Conservation (phyloP, 2,329 filamentous ascomycete species). For the Monilinia laxa region DNA sequence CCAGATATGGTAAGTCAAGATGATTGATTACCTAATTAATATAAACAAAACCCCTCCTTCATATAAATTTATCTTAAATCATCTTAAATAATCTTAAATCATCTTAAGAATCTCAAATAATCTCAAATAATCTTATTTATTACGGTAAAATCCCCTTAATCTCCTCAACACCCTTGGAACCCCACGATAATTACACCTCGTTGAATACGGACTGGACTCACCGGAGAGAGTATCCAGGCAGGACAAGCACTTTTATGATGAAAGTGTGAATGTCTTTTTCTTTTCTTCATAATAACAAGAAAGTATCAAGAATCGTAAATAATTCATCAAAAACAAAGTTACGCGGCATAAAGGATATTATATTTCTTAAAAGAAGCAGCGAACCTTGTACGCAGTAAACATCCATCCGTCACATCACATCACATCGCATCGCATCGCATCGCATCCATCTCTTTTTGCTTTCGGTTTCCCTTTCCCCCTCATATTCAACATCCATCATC, state of each 20-base stretch:
- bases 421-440: too few relatives aligned
- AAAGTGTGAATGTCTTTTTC: background rate
- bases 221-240: too few relatives aligned
- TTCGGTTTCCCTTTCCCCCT: background rate
- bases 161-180: background rate
- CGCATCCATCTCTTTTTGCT: background rate
- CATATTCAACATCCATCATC: background rate
- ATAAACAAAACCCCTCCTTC: background rate
- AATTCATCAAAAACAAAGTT: background rate
- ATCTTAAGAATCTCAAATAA: too few relatives aligned
- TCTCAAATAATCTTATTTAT: too few relatives aligned
- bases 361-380: constrained; percentile 2
- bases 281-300: background rate
- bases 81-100: too few relatives aligned
- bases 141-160: background rate
- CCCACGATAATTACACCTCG: background rate
- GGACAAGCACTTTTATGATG: too few relatives aligned
- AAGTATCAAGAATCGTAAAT: background rate
- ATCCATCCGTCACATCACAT: too few relatives aligned
- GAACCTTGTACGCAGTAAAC: background rate
- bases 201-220: background rate
- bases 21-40: background rate
- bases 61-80: background rate
- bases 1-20: background rate
- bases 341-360: background rate